These are phyloP conservation scores for Lactarius akahatsu DNA, from an alignment of 768 basidiomycete species.

Conservation along the genomic window DNA sequence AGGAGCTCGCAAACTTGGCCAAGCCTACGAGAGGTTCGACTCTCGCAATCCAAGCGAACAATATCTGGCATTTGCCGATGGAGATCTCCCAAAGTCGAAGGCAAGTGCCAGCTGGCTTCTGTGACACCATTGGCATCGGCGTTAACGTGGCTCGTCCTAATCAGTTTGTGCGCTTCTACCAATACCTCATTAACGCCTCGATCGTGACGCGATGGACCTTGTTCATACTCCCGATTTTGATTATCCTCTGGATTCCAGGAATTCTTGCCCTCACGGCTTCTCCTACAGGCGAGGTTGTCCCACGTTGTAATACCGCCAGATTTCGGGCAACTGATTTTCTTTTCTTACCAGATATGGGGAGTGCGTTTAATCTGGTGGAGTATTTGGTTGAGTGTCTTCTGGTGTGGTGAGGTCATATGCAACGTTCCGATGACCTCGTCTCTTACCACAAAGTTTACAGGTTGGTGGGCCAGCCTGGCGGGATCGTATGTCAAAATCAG, in stretches of 20 bases:
- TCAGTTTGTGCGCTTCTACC: constrained; percentile 63
- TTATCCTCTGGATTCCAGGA: constrained; percentile 68
- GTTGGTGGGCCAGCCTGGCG: constrained; percentile 80
- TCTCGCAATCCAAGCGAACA: constrained; percentile 49
- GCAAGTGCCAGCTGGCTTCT: constrained; percentile 34
- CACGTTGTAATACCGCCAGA: constrained; percentile 8
- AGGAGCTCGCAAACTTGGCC: constrained; percentile 52
- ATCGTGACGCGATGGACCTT: constrained; percentile 79
- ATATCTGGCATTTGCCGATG: constrained; percentile 58
- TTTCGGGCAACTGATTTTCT: constrained; percentile 4
- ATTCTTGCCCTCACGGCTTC: constrained; percentile 61
- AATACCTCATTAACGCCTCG: constrained; percentile 72
- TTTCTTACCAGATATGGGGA: constrained; percentile 50
- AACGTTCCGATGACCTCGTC: constrained; percentile 4
- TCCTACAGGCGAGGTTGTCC: constrained; percentile 49
- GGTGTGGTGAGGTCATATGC: constrained; percentile 53
- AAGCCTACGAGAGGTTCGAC: constrained; percentile 59
- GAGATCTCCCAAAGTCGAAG: constrained; percentile 57
- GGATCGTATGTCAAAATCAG: constrained; percentile 47
- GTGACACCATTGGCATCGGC: background rate
- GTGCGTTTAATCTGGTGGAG: constrained; percentile 74
- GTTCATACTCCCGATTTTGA: constrained; percentile 73
- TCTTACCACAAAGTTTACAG: constrained; percentile 34
- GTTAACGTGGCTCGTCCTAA: background rate
- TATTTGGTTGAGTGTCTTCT: constrained; percentile 77